Evolutionary conservation across 345 rosid genomes (phyloP).

Genomic region (Viola odorata): DNA sequence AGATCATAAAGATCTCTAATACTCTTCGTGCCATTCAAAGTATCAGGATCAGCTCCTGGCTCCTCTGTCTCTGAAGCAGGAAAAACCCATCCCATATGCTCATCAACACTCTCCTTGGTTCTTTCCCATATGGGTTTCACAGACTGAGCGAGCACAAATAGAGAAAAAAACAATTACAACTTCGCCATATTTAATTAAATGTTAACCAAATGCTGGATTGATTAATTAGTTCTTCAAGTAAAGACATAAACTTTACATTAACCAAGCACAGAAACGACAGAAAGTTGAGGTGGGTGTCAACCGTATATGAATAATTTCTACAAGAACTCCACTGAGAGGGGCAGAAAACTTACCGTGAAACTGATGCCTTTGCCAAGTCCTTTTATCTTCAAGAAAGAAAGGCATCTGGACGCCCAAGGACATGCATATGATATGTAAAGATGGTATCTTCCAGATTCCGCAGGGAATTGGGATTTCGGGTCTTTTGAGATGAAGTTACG

Average conservation of each 20-base stretch:
- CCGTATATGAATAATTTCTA: not conserved
- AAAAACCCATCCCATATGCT: conserved; percentile 92
- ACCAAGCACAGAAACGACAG: not conserved
- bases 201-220: too few species aligned
- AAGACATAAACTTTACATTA: too few species aligned
- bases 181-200: not conserved
- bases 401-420: conserved; percentile 92
- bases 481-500: conserved; percentile 61
- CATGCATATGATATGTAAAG: conserved; percentile 91
- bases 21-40: conserved; percentile 67
- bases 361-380: conserved; percentile 74
- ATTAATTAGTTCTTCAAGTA: too few species aligned
- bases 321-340: not conserved
- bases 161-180: conserved; percentile 1
- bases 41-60: conserved; percentile 70
- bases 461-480: conserved; percentile 58
- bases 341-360: conserved; percentile 46
- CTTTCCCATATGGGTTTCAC: conserved; percentile 82
- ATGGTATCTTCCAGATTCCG: conserved; percentile 89
- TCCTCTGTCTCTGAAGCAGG: conserved; percentile 54
- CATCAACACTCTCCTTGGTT: conserved; percentile 65
- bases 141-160: conserved; percentile 40
- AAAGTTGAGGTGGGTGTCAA: not conserved
- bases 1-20: conserved; percentile 74
- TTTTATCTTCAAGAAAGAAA: conserved; percentile 74